Evolutionary conservation across 495 filamentous ascomycete species (phyloP), one percentile per base, ranked within the genome.

Genomic region (Parachaetomium inaequale): DNA sequence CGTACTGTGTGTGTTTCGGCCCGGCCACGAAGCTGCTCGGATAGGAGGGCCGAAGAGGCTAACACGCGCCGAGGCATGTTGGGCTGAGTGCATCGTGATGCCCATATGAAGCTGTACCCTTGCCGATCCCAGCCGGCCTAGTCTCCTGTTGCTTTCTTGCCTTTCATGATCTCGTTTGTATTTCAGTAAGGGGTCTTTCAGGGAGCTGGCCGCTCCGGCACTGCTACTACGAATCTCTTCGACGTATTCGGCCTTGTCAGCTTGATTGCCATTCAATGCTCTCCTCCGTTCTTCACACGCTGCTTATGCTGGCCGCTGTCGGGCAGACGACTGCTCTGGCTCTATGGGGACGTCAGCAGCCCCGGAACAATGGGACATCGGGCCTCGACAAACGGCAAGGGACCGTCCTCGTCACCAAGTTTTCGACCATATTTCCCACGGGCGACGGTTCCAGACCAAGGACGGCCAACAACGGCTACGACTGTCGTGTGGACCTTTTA

Each of bases 381-480:
- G 21, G 1, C 12, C 36, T 40, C 14, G 31, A 60, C 14, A 60
- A 32, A 43, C 19, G 58, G 15, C 50, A 61, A 19, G 50, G 19
- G 17, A 49, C 36, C 0, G 25, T 45, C 10, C 10, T 61, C 3
- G 40, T 62, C 36, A 67, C 62, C 34, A 46, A 40, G 21, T 62
- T 65, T 12, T 59, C 58, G 0, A 68, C 55, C 5, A 17, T 65
- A 21, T 65, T 38, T 43, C 28, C 28, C 0, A 42, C 31, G 15
- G 67, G 67, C 1, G 55, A 69, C 34, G 21, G 62, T 1, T 28
- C 40, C 12, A 43, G 45, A 17, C 28, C 34, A 2, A 57, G 64
- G 5, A 67, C 67, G 0, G 66, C 67, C 25, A 58, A 66, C 10
- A 28, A 15, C 3, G 69, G 67, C 17, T 71, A 55, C 34, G 64